Conservation (phyloP, 2,329 filamentous ascomycete genomes). For the Ceratocystis diversiconidia region DNA sequence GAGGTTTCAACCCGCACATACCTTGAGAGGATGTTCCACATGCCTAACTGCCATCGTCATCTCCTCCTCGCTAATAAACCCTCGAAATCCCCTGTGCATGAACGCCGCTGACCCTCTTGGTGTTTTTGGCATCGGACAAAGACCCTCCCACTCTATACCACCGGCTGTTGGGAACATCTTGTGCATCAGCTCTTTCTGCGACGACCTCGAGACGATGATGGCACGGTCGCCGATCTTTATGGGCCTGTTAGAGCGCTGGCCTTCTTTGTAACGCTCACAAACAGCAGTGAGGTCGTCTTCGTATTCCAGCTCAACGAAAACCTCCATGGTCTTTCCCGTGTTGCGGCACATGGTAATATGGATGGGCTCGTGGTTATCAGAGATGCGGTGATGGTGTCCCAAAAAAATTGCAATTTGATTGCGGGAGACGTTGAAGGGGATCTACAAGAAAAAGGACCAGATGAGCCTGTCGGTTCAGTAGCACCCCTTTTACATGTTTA, state of each 20-base stretch:
- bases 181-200: constrained; percentile 42
- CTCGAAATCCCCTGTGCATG: constrained; percentile 34
- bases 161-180: constrained; percentile 46
- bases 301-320: constrained; percentile 43
- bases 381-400: constrained; percentile 41
- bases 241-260: constrained; percentile 27
- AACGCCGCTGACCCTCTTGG: constrained; percentile 25
- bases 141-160: constrained; percentile 41
- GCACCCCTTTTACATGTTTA: no score
- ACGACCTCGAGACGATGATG: constrained; percentile 43
- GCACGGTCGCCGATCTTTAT: constrained; percentile 42
- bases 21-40: constrained; percentile 46
- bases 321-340: constrained; percentile 47
- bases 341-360: constrained; percentile 53
- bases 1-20: constrained; percentile 29
- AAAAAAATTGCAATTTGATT: constrained; percentile 44
- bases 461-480: no score
- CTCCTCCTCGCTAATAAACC: constrained; percentile 48
- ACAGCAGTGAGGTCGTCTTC: constrained; percentile 39
- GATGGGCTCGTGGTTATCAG: constrained; percentile 40
- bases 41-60: constrained; percentile 50
- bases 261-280: constrained; percentile 34
- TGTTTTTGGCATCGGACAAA: constrained; percentile 26
- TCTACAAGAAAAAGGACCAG: constrained; percentile 28
- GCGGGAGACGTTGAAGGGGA: constrained; percentile 40